Conservation (phyloP, 2,329 filamentous ascomycete species). For the Fusarium guadeloupense region DNA sequence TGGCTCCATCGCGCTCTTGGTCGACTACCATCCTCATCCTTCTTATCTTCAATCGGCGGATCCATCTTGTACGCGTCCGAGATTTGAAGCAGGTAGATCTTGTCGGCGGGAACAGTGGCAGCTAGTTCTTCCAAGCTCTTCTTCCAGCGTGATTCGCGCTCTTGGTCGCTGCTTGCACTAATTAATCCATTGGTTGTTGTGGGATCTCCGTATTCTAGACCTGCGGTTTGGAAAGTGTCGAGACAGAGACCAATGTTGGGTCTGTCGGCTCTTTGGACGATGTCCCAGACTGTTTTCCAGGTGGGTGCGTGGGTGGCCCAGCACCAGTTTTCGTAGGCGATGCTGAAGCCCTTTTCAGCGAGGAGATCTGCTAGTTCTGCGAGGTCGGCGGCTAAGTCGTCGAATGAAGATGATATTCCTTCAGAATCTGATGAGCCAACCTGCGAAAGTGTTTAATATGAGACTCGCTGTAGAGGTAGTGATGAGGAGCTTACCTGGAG, state of each 20-base stretch:
- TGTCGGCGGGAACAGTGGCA: slow-evolving; percentile 68
- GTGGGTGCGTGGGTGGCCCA: slow-evolving; percentile 76
- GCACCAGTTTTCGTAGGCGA: slow-evolving; percentile 86
- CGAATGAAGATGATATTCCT: slow-evolving; percentile 60
- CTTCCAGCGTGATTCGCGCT: slow-evolving; percentile 61
- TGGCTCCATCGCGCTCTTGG: slow-evolving; percentile 76
- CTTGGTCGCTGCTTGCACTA: slow-evolving; percentile 53
- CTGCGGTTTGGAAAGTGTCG: slow-evolving; percentile 80
- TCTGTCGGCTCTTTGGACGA: slow-evolving; percentile 69
- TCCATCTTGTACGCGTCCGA: slow-evolving; percentile 75
- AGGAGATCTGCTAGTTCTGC: slow-evolving; percentile 71
- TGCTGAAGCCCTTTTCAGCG: slow-evolving; percentile 62
- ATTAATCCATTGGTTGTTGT: slow-evolving; percentile 68
- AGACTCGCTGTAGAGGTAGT: fast-evolving
- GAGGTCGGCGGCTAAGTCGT: slow-evolving; percentile 68
- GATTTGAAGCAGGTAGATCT: slow-evolving; percentile 79
- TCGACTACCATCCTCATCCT: slow-evolving; percentile 61
- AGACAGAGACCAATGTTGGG: slow-evolving; percentile 78
- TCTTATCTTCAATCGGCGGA: slow-evolving; percentile 59
- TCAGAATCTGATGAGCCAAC: slow-evolving; percentile 71
- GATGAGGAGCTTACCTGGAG: slow-evolving; percentile 62
- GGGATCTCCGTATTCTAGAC: slow-evolving; percentile 78
- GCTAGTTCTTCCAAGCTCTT: slow-evolving; percentile 66
- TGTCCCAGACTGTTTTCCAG: slow-evolving; percentile 76
- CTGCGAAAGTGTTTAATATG: slow-evolving; percentile 48